phyloP scores from a whole-genome alignment of 345 rosid genomes.

The Cardiospermum halicacabum region DNA sequence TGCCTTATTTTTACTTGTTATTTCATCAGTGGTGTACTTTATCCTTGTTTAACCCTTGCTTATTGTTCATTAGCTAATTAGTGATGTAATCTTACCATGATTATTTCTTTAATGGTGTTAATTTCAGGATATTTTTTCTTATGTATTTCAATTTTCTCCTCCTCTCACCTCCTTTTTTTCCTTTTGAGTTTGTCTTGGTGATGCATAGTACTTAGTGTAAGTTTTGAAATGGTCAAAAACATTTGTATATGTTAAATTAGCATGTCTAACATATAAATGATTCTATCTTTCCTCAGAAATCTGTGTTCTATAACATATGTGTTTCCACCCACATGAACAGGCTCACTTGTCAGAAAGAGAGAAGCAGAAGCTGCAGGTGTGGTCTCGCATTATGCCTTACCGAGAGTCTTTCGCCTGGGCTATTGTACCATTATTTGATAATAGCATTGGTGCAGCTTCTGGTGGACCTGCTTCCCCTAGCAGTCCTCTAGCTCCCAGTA shows the following conservation, averaged over 20 bases:
- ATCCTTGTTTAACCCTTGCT: not conserved
- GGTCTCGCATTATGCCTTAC: constrained; percentile 98
- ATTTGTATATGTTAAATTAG: not conserved
- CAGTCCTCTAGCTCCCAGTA: constrained; percentile 88
- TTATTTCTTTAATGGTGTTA: not conserved
- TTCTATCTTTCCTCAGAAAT: not conserved
- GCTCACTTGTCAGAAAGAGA: constrained; percentile 90
- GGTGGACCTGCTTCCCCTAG: constrained; percentile 96
- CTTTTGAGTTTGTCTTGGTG: not conserved
- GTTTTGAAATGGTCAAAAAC: not conserved
- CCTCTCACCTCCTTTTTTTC: not conserved
- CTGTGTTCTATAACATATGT: constrained; percentile 2
- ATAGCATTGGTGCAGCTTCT: constrained; percentile 58
- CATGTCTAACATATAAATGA: not conserved
- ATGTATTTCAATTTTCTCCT: not conserved
- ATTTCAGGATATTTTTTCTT: not conserved
- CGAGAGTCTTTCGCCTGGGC: constrained; percentile 98
- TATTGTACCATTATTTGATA: constrained; percentile 94
- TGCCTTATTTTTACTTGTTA: not conserved
- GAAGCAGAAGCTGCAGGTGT: constrained; percentile 93
- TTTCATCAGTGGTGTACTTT: not conserved
- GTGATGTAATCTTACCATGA: not conserved
- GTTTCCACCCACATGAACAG: constrained; percentile 37
- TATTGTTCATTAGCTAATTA: not conserved
- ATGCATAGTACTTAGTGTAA: not conserved